Evolutionary conservation across 768 basidiomycete species (phyloP).

Genomic region (Cystobasidium onofrii): DNA sequence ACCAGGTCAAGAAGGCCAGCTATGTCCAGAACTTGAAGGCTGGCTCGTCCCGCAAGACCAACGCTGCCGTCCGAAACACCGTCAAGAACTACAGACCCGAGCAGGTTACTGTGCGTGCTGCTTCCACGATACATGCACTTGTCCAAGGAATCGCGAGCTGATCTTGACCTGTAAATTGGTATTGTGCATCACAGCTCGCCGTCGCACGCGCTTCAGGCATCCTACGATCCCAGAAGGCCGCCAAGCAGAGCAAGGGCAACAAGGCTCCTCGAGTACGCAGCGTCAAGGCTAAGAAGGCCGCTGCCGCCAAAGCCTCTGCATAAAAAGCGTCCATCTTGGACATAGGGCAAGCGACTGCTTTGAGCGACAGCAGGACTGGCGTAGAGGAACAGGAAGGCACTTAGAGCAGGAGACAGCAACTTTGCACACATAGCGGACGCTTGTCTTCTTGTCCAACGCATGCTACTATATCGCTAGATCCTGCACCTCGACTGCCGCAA

Average conservation of each 20-base stretch:
- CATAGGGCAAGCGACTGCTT: no score
- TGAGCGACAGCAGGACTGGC: no score
- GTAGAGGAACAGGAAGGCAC: no score
- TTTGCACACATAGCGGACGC: no score
- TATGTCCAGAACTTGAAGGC: conserved; percentile 7
- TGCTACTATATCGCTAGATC: no score
- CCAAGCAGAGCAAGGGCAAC: conserved; percentile 8
- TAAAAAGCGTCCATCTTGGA: neutral
- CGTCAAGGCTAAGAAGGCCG: conserved; percentile 28
- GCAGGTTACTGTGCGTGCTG: conserved; percentile 18
- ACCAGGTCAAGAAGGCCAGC: conserved; percentile 21
- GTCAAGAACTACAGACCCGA: conserved; percentile 21
- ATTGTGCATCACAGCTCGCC: conserved; percentile 14
- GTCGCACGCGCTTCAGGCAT: conserved; percentile 11
- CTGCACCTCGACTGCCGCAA: no score
- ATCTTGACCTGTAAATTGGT: neutral
- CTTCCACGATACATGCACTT: no score
- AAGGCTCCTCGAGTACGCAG: conserved; percentile 23
- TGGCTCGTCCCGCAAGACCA: conserved; percentile 8
- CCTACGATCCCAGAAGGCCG: conserved; percentile 14
- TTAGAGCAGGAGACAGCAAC: no score
- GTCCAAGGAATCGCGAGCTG: no score
- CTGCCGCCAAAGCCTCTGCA: conserved; percentile 21
- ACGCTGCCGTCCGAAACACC: neutral
- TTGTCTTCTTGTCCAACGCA: no score